phyloP scores from a whole-genome alignment of 2,329 filamentous ascomycete genomes.

The Aspergillus vadensis region DNA sequence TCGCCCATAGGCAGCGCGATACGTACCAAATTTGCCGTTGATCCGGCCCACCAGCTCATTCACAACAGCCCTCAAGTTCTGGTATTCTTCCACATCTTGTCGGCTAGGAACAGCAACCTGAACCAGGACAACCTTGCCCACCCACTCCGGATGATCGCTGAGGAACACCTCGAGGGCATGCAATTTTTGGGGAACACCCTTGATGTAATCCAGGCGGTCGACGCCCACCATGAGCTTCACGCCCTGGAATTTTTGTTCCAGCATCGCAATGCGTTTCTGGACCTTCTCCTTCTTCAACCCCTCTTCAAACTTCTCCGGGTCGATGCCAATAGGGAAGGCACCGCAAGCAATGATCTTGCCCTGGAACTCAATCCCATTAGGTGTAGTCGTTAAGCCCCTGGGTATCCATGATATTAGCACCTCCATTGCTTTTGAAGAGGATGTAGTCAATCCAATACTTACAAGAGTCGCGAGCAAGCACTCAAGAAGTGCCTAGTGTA shows the following conservation, averaged over 20 bases:
- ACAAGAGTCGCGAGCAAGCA: conserved; percentile 91
- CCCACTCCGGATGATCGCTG: conserved; percentile 96
- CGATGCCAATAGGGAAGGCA: conserved; percentile 96
- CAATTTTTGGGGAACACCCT: conserved; percentile 95
- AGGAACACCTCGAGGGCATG: conserved; percentile 96
- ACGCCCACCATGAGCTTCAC: conserved; percentile 97
- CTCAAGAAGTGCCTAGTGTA: conserved; percentile 98
- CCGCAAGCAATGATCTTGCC: conserved; percentile 87
- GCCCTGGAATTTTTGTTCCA: conserved; percentile 89
- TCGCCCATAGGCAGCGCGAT: not conserved
- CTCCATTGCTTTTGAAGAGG: conserved; percentile 5
- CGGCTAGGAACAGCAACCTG: conserved; percentile 94
- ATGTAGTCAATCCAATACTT: conserved; percentile 35
- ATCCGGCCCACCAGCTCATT: conserved; percentile 97
- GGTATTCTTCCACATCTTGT: conserved; percentile 96
- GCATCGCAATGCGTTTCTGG: conserved; percentile 78
- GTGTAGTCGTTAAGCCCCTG: conserved; percentile 67
- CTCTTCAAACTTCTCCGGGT: conserved; percentile 93
- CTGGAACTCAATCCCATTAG: conserved; percentile 89
- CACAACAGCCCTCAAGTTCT: conserved; percentile 90
- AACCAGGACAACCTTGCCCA: conserved; percentile 93
- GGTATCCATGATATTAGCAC: conserved; percentile 16
- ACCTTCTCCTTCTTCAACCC: conserved; percentile 83
- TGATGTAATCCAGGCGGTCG: conserved; percentile 97
- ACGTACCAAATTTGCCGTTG: conserved; percentile 68